Percentiles rank a stretch among this genome's conserved stretches.
phyloP scores from a whole-genome alignment of 345 rosid species.

The Eutrema japonicum region DNA sequence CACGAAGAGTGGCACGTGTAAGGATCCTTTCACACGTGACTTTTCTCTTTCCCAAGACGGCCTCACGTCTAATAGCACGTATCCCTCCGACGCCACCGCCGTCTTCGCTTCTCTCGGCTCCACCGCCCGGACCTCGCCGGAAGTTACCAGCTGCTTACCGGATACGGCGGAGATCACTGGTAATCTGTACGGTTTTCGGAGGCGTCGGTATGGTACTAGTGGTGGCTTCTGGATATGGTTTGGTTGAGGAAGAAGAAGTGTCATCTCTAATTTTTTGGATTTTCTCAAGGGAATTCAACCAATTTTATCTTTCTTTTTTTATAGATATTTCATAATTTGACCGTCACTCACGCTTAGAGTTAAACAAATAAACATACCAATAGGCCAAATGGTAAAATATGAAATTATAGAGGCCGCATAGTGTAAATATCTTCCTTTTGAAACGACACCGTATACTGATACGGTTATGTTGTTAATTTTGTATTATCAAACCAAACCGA shows the following conservation, averaged over 20 bases:
- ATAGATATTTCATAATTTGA: not conserved
- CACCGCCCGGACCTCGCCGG: constrained; percentile 69
- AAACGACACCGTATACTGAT: not conserved
- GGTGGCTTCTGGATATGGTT: constrained; percentile 40
- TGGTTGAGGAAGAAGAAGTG: constrained; percentile 38
- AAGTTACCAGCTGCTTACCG: constrained; percentile 55
- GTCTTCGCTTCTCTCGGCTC: constrained; percentile 60
- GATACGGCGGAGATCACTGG: constrained; percentile 35
- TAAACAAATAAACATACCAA: not conserved
- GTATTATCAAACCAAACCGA: not conserved
- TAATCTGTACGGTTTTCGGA: constrained; percentile 12
- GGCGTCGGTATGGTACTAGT: constrained; percentile 7
- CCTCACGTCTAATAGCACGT: constrained; percentile 67
- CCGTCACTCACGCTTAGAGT: not conserved
- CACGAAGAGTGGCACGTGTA: constrained; percentile 80
- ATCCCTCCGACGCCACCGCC: constrained; percentile 59
- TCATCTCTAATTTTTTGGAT: constrained; percentile 31
- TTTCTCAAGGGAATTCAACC: constrained; percentile 6
- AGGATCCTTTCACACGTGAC: constrained; percentile 72
- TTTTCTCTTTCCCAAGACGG: constrained; percentile 85
- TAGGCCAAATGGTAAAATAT: not conserved
- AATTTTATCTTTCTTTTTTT: not conserved
- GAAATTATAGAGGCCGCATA: not conserved
- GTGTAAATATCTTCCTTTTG: not conserved
- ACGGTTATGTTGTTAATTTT: not conserved